Base-by-base conservation (phyloP, 2,329 filamentous ascomycete genomes). In the Trichoderma lentiforme region DNA sequence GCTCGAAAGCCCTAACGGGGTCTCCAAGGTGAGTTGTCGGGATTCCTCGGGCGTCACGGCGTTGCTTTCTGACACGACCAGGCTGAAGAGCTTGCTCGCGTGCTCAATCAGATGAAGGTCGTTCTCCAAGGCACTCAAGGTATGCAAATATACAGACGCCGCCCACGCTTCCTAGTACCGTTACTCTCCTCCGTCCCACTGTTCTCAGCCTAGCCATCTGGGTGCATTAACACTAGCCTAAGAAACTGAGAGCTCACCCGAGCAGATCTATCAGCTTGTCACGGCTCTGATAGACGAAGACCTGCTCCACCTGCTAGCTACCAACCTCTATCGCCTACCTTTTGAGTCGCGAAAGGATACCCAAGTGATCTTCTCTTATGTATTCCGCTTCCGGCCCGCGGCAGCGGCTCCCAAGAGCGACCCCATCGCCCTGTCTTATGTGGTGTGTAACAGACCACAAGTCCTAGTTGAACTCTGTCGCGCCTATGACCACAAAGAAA, bases 321-420 rank as follows among this genome's bases (percentile, higher is more conserved):
- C 91, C 73, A 92, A 92, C 79, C 92, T 99, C 60, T 90, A 93
- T 82, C 89, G 91, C 66, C 88, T 99, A 5, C 94, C 95, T 0
- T 99, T 99, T 84, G 96, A 99, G 84, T 93, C 95, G 47, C 91
- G 95, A 78, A 98, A 98, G 85, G 95, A 98, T 79, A 93, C 93
- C 14, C 95, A 98, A 81, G 93, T 96, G 74, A 96, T 98, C 80
- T 96, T 98, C 84, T 97, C 94, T 53, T 96, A 95, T 81, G 92
- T 97, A 76, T 94, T 98, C 80, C 93, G 95, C 75, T 98, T 96
- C 85, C 93, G 93, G 74, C 92, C 92, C 6, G 86, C 89, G 56
- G 89, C 88, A 57, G 88, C 88, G 2, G 89, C 91, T 24, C 86
- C 88, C 14, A 90, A 90, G 78, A 88, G 87, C 75, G 93, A 97